Base-by-base conservation (phyloP, 805 yeast genomes). In the Myxozyma nipponensis region DNA sequence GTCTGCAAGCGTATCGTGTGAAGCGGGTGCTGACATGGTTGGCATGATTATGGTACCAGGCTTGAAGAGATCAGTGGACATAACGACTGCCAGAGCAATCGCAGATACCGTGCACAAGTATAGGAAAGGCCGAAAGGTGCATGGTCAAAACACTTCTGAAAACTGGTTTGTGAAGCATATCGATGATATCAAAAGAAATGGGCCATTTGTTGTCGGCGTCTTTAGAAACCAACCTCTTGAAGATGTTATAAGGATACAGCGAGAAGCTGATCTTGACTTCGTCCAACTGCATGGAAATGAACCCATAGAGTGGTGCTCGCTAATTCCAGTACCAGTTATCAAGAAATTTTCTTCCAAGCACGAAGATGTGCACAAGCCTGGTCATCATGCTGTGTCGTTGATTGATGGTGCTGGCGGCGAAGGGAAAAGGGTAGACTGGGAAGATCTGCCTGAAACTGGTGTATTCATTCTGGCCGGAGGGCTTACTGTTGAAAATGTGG, bases 1-100 rank as follows among this genome's bases (percentile, higher is more conserved):
- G 41, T 86, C 86, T 0, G 97, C 96, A 0, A 54, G 67, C n/a
- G 62, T 61, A 3, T 96, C 96, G 0, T 68, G 89, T 0, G 78
- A 76, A 0, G 56, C 72, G 4, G 95, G 95, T 0, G 90, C 97
- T 0, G 78, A 84, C 57, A 66, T 87, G 37, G 61, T 91, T 1
- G 98, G 98, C 1, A 79, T 86, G 58, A 93, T 93, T 25, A 66
- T 93, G 64, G 98, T 89, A 1, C 98, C 97, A 0, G 77, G 77
- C 21, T 71, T 95, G 49, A 76, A 77, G 35, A 76, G 98, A 47
- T 86, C 96, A 0, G 77, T 88, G 1, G 71, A 72, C 24, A 62
- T 64, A 1, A 69, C 58, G 0, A 65, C 65, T 2, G 90, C 88
- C 0, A 58, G 54, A 39, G 62, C 65, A 22, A 79, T 85, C 6